Conservation (phyloP, 2,329 filamentous ascomycete genomes). For the Alternaria tenuissima region DNA sequence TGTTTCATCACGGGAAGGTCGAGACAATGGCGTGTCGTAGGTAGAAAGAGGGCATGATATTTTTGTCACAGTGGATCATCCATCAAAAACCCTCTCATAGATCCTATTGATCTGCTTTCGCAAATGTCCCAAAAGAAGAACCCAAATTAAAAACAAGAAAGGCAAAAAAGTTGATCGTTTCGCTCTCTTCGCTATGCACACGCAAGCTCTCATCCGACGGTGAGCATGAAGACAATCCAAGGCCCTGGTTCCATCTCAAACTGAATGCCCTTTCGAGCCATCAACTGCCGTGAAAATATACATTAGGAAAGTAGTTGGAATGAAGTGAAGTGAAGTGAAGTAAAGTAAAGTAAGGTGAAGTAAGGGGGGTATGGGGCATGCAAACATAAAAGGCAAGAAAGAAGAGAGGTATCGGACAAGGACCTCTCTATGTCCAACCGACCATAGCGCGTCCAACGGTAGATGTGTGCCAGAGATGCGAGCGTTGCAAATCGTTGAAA, state of each 20-base stretch:
- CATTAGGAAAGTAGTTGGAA: constrained; percentile 16
- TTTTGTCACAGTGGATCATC: constrained; percentile 1
- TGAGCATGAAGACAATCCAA: neutral
- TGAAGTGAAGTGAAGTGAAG: constrained; percentile 1
- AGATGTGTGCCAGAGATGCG: constrained; percentile 22
- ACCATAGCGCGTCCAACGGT: constrained; percentile 17
- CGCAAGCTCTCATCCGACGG: neutral
- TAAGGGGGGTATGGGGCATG: constrained; percentile 20
- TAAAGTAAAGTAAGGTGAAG: neutral
- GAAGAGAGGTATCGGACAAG: constrained; percentile 12
- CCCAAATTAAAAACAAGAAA: constrained; percentile 9
- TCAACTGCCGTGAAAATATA: constrained; percentile 18
- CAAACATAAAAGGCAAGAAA: constrained; percentile 12
- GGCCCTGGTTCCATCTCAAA: neutral
- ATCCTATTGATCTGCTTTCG: neutral
- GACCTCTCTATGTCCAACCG: constrained; percentile 12
- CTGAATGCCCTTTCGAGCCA: neutral
- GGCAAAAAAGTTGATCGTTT: neutral
- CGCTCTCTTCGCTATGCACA: constrained; percentile 3
- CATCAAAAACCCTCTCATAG: constrained; percentile 1
- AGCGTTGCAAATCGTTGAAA: constrained; percentile 33
- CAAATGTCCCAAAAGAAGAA: constrained; percentile 1
- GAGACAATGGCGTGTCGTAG: neutral
- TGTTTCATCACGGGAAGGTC: neutral
- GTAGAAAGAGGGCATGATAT: constrained; percentile 8